phyloP scores from a whole-genome alignment of 106 monocot genomes.

The Chionographis japonica region DNA sequence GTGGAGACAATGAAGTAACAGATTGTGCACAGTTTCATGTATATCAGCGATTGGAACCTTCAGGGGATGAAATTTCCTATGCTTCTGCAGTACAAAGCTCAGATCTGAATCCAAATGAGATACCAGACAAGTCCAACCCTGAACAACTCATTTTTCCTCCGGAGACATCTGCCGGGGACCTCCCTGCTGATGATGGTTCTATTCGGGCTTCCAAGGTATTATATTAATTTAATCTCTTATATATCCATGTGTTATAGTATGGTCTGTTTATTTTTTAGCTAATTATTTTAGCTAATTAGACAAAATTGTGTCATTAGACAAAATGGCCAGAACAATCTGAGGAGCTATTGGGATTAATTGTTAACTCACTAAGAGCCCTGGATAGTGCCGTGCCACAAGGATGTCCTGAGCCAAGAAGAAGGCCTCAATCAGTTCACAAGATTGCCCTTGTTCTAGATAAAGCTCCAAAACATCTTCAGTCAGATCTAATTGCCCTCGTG shows the following conservation, averaged over 20 bases:
- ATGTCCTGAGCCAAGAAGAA: slow-evolving; percentile 62
- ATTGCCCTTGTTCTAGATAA: slow-evolving; percentile 82
- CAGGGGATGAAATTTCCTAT: slow-evolving; percentile 33
- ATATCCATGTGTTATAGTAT: not conserved
- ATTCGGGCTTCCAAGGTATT: slow-evolving; percentile 51
- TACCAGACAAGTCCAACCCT: slow-evolving; percentile 22
- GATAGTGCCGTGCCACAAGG: slow-evolving; percentile 83
- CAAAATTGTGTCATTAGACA: slow-evolving; percentile 29
- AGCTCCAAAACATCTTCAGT: slow-evolving; percentile 75
- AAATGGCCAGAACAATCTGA: slow-evolving; percentile 94
- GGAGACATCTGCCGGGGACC: slow-evolving; percentile 50
- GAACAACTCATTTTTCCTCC: slow-evolving; percentile 57
- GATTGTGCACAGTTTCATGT: slow-evolving; percentile 38
- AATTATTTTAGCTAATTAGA: slow-evolving; percentile 9
- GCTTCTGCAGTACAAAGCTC: slow-evolving; percentile 62
- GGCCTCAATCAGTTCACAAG: slow-evolving; percentile 72
- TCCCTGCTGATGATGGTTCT: slow-evolving; percentile 48
- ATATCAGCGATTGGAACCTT: slow-evolving; percentile 44
- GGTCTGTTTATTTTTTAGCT: slow-evolving; percentile 2
- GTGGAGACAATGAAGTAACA: slow-evolving; percentile 25
- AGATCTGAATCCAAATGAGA: slow-evolving; percentile 31
- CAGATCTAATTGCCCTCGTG: slow-evolving; percentile 70
- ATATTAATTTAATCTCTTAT: not conserved
- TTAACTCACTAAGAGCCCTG: slow-evolving; percentile 81
- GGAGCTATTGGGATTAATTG: slow-evolving; percentile 81